Conservation (phyloP, 257 asterid genomes). For the Solanum chmielewskii region DNA sequence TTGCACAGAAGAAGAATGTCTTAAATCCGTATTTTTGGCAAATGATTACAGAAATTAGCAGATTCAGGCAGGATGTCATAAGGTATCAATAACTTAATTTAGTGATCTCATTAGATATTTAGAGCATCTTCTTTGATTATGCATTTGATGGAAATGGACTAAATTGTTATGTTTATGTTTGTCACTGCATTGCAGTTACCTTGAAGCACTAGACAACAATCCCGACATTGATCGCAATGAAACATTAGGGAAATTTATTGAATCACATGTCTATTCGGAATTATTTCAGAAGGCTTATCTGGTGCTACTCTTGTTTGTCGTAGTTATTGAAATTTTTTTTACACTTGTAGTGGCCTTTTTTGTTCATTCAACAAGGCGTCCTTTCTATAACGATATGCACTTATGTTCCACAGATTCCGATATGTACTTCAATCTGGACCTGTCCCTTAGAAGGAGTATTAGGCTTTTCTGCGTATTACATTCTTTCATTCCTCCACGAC, state of each 20-base stretch:
- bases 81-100: not conserved
- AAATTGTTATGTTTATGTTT: not conserved
- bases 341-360: not conserved
- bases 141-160: not conserved
- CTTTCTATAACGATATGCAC: not conserved
- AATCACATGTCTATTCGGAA: not conserved
- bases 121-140: not conserved
- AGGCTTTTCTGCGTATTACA: constrained; percentile 71
- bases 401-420: constrained; percentile 39
- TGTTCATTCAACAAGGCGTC: not conserved
- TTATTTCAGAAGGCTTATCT: not conserved
- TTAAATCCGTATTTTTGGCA: not conserved
- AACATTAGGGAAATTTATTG: not conserved
- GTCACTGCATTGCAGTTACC: not conserved
- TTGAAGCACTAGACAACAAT: not conserved
- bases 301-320: not conserved
- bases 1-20: not conserved
- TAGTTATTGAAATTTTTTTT: not conserved
- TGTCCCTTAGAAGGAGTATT: constrained; percentile 70
- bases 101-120: not conserved
- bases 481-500: constrained; percentile 69
- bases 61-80: not conserved
- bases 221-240: not conserved
- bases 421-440: constrained; percentile 94
- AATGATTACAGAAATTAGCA: not conserved